Conservation (phyloP, 2,329 filamentous ascomycete genomes). For the Colletotrichum plurivorum region DNA sequence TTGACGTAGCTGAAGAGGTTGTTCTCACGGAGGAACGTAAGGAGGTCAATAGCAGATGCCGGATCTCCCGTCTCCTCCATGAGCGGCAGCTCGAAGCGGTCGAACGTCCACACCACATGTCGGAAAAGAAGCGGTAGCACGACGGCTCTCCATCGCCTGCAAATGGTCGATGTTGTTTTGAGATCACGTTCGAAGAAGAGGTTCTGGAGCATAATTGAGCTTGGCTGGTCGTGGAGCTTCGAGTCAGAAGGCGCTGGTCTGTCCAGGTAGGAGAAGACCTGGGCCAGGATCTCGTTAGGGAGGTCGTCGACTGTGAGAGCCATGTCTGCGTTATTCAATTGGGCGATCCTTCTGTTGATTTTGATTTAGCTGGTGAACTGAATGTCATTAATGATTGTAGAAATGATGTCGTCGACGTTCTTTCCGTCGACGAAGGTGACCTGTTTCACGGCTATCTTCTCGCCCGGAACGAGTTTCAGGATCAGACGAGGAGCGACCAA, state of each 20-base stretch:
- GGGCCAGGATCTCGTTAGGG: slow-evolving; percentile 73
- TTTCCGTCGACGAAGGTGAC: too few relatives aligned
- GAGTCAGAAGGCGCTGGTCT: slow-evolving; percentile 61
- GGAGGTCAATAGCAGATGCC: slow-evolving; percentile 49
- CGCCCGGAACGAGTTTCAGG: slow-evolving; percentile 29
- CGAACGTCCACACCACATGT: slow-evolving; percentile 61
- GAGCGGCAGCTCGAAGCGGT: slow-evolving; percentile 48
- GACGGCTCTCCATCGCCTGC: slow-evolving; percentile 65
- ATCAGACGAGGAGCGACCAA: slow-evolving; percentile 3
- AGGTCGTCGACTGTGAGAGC: slow-evolving; percentile 53
- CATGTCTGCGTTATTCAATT: slow-evolving; percentile 1
- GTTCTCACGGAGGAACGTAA: slow-evolving; percentile 55
- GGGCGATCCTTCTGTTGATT: neutral
- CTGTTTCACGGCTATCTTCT: slow-evolving; percentile 28
- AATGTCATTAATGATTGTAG: neutral
- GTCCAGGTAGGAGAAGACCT: slow-evolving; percentile 70
- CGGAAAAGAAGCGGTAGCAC: slow-evolving; percentile 71
- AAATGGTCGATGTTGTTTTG: slow-evolving; percentile 70
- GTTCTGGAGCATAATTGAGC: slow-evolving; percentile 55
- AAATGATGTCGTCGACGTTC: neutral
- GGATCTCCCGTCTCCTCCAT: slow-evolving; percentile 43
- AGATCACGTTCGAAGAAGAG: slow-evolving; percentile 54
- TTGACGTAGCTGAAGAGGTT: slow-evolving; percentile 56
- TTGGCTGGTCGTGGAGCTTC: slow-evolving; percentile 65
- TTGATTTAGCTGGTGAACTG: neutral